Conservation (phyloP, 495 filamentous ascomycete genomes). For the Aspergillus ellipticus region DNA sequence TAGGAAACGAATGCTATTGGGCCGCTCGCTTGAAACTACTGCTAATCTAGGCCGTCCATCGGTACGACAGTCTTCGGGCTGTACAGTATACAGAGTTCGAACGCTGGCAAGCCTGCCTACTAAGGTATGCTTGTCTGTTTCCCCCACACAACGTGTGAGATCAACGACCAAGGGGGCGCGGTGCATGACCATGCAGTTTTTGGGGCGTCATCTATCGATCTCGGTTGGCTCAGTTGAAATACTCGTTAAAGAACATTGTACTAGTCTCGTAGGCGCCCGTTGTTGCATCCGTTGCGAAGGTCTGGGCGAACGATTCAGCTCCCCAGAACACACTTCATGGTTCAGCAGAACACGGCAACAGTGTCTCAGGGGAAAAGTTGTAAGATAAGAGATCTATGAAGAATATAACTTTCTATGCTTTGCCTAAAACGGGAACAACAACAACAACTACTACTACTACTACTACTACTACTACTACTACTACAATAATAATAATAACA, state of each 20-base stretch:
- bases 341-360: background rate
- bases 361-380: background rate
- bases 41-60: constrained; percentile 1
- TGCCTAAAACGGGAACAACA: too few relatives aligned
- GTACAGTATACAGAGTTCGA: background rate
- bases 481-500: too few relatives aligned
- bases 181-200: constrained; percentile 8
- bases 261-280: constrained; percentile 3
- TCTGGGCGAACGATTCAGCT: background rate
- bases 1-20: constrained; percentile 3
- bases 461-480: too few relatives aligned
- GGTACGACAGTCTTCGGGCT: background rate
- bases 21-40: constrained; percentile 12
- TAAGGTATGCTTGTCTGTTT: constrained; percentile 1
- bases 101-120: background rate
- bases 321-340: constrained; percentile 1
- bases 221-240: constrained; percentile 6
- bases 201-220: constrained; percentile 5
- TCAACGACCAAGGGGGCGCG: constrained; percentile 6
- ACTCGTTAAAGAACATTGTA: background rate
- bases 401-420: too few relatives aligned
- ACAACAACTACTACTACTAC: too few relatives aligned
- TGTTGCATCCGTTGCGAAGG: constrained; percentile 10
- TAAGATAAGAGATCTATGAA: background rate
- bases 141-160: constrained; percentile 15